These are phyloP conservation scores for Cercospora sesami DNA, from an alignment of 2,329 filamentous ascomycete species.

Conservation along the genomic window DNA sequence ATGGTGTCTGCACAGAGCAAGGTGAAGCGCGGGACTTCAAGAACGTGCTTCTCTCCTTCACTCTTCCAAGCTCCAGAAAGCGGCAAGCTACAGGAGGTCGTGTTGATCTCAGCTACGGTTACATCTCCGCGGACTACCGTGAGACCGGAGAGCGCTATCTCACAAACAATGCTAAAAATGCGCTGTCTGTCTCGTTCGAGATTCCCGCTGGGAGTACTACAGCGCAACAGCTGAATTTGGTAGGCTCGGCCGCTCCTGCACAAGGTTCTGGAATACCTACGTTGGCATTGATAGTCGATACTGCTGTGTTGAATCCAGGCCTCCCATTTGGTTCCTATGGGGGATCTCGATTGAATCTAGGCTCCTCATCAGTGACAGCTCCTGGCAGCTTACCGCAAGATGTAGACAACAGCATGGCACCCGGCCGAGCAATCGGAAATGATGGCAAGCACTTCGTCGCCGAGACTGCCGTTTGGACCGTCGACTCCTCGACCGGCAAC, in stretches of 20 bases:
- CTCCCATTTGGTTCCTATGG: neutral
- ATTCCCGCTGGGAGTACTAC: neutral
- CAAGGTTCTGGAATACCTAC: neutral
- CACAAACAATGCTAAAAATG: neutral
- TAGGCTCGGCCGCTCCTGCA: neutral
- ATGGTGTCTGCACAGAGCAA: neutral
- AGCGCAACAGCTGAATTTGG: neutral
- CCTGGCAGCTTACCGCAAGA: neutral
- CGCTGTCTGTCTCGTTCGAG: neutral
- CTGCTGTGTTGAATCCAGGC: neutral
- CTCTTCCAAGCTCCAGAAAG: neutral
- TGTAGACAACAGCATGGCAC: neutral
- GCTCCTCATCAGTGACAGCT: neutral
- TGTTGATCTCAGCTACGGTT: constrained; percentile 3
- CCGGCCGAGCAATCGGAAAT: neutral
- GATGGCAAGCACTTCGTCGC: neutral
- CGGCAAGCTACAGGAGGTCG: neutral
- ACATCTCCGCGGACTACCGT: neutral
- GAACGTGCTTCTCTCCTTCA: neutral
- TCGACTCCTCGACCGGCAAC: neutral
- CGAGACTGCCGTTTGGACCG: constrained; percentile 3
- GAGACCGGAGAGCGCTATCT: constrained; percentile 2
- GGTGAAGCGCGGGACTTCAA: neutral
- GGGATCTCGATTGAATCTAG: neutral
- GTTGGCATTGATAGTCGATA: neutral